Conservation (phyloP, 805 yeast genomes). For the Yarrowia alimentaria region DNA sequence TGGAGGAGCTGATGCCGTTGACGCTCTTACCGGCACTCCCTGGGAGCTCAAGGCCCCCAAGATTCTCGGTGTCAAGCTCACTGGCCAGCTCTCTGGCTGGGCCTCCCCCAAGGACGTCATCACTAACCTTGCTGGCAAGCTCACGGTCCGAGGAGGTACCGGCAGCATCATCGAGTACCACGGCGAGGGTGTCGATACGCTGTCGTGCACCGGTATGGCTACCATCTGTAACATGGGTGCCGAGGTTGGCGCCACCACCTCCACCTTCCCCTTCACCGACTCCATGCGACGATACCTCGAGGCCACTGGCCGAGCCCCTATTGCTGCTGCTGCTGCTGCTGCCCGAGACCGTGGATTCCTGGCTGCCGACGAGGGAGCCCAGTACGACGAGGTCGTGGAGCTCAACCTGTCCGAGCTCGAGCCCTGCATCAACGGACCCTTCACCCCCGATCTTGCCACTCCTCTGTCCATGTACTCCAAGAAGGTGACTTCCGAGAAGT, state of each 20-base stretch:
- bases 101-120: slow-evolving; percentile 96
- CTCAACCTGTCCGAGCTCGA: slow-evolving; percentile 82
- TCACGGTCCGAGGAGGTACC: slow-evolving; percentile 98
- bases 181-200: slow-evolving; percentile 86
- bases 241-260: slow-evolving; percentile 98
- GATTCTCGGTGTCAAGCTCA: slow-evolving; percentile 87
- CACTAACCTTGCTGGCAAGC: slow-evolving; percentile 82
- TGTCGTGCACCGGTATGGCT: slow-evolving; percentile 98
- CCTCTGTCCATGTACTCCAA: slow-evolving; percentile 79
- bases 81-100: slow-evolving; percentile 91
- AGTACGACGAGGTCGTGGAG: slow-evolving; percentile 90
- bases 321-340: slow-evolving; percentile 75
- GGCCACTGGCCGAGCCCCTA: slow-evolving; percentile 79
- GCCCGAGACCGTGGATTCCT: slow-evolving; percentile 59
- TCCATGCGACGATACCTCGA: slow-evolving; percentile 74
- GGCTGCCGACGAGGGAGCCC: slow-evolving; percentile 81
- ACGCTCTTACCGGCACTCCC: slow-evolving; percentile 93
- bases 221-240: slow-evolving; percentile 99
- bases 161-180: slow-evolving; percentile 95
- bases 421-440: slow-evolving; percentile 97
- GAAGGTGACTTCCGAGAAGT: slow-evolving; percentile 66
- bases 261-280: slow-evolving; percentile 90
- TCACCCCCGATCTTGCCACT: slow-evolving; percentile 96
- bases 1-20: slow-evolving; percentile 99
- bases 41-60: slow-evolving; percentile 99